phyloP scores from a whole-genome alignment of 495 filamentous ascomycete species.

The Polyplosphaeria fusca region DNA sequence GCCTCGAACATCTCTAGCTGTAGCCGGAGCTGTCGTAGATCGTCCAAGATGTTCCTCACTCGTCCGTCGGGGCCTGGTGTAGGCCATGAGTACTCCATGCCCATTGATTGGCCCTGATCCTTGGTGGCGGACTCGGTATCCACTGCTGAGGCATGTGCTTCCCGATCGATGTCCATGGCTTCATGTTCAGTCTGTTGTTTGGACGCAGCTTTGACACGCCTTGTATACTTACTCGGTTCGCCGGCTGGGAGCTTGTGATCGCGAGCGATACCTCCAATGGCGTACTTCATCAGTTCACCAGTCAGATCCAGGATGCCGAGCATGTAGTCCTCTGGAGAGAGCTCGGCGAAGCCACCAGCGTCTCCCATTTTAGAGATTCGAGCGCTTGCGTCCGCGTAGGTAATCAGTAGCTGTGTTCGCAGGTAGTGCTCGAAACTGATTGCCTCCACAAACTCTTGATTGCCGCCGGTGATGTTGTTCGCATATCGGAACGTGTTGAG shows the following conservation, averaged over 20 bases:
- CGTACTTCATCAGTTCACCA: constrained; percentile 95
- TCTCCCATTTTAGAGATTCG: constrained; percentile 41
- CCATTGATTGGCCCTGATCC: no score
- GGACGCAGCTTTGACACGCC: constrained; percentile 21
- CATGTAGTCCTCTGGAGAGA: constrained; percentile 82
- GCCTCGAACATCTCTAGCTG: constrained; percentile 68
- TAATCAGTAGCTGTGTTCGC: constrained; percentile 67
- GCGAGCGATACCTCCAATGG: constrained; percentile 74
- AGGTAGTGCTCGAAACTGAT: constrained; percentile 86
- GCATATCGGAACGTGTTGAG: constrained; percentile 83
- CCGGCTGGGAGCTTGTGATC: constrained; percentile 51
- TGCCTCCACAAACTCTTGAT: constrained; percentile 92
- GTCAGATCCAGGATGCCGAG: constrained; percentile 90
- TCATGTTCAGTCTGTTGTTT: no score
- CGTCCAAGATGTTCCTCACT: constrained; percentile 61
- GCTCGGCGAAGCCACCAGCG: constrained; percentile 43
- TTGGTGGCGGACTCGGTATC: neutral
- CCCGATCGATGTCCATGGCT: constrained; percentile 33
- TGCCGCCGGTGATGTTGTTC: constrained; percentile 67
- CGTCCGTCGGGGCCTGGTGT: no score
- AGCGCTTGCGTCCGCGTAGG: constrained; percentile 54
- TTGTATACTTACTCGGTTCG: neutral
- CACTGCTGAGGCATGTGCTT: constrained; percentile 17
- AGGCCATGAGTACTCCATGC: no score
- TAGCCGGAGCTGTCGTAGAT: constrained; percentile 70